These are phyloP conservation scores for Chalciporus piperatoides DNA, from an alignment of 1,284 basidiomycete species.

Conservation along the genomic window DNA sequence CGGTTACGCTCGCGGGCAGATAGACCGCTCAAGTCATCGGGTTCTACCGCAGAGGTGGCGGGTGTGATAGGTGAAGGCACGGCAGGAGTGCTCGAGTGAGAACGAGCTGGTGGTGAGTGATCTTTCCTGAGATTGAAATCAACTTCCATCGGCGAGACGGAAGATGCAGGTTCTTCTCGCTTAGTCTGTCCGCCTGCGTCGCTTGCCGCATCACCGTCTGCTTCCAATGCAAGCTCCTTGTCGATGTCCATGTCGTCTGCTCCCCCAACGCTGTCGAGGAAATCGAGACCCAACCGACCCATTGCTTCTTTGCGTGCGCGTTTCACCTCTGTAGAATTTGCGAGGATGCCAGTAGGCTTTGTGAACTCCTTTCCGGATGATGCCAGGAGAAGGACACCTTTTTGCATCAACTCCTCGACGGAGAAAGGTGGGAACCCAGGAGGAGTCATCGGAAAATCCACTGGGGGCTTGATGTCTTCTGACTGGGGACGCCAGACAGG, in stretches of 20 bases:
- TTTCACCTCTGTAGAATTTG: slow-evolving; percentile 69
- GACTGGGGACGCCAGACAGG: slow-evolving; percentile 74
- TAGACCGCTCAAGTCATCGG: slow-evolving; percentile 49
- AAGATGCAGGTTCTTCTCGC: slow-evolving; percentile 34
- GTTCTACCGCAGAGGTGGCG: slow-evolving; percentile 35
- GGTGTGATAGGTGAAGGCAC: slow-evolving; percentile 50
- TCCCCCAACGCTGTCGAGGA: slow-evolving; percentile 64
- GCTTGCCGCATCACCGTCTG: slow-evolving; percentile 46
- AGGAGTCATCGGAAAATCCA: slow-evolving; percentile 31
- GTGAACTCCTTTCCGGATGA: slow-evolving; percentile 86
- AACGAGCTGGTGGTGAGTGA: slow-evolving; percentile 29
- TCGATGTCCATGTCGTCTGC: slow-evolving; percentile 78
- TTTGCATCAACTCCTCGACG: slow-evolving; percentile 68
- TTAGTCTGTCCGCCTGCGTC: slow-evolving; percentile 40
- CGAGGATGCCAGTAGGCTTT: slow-evolving; percentile 65
- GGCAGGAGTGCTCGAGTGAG: slow-evolving; percentile 53
- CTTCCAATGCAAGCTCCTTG: slow-evolving; percentile 68
- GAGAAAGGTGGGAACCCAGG: slow-evolving; percentile 72
- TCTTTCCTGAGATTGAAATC: slow-evolving; percentile 33
- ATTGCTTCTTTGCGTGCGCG: slow-evolving; percentile 81
- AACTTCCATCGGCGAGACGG: slow-evolving; percentile 38
- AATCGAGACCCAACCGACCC: slow-evolving; percentile 77
- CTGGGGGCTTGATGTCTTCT: slow-evolving; percentile 14
- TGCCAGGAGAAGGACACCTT: slow-evolving; percentile 74
- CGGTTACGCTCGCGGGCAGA: slow-evolving; percentile 89